Base-by-base conservation (phyloP, 2,329 filamentous ascomycete genomes). In the Colletotrichum chlorophyti region DNA sequence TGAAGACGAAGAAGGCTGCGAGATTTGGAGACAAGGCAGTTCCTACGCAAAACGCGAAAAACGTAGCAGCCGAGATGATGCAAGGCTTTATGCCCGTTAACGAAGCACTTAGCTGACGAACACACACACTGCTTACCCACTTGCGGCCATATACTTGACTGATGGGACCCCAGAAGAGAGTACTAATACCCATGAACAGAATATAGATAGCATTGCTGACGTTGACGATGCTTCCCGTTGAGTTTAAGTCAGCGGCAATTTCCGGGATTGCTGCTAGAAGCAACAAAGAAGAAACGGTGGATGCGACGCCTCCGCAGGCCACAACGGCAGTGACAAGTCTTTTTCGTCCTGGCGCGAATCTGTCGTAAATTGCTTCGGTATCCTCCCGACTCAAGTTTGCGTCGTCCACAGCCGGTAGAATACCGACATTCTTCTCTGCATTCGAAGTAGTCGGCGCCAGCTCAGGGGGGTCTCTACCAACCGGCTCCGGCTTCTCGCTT, bases 231-330 rank as follows among this genome's bases (percentile, higher is more conserved):
- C 83, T 83, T 4, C 87, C 88, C 0, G 83, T 88, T 0, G 87
- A 91, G 32, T 77, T 62, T 67, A 84, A 91, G 7, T 84, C 85
- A 5, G 69, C 70, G 1, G 89, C 89, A 3, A 94, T 86, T 69
- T 94, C 90, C 1, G 90, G 90, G 2, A 89, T 85, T 3, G 90
- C 91, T 1, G 89, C 82, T 11, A 94, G 73, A 11, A 93, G 85
- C 1, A 88, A 26, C 37, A 59, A 10, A 17, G 51, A 49, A 9
- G 57, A 59, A 2, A 59, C 27, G 3, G 57, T 59, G 1, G 57
- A 59, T 10, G 57, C 52, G 6, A 59, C 26, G 3, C 57, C 57
- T 5, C 57, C 51, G 5, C 57, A 59, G 5, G 57, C 57, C 6
- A 59, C 51, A 6, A 59, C 57, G 3, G 38, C 43, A 1, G 57